phyloP scores from a whole-genome alignment of 768 basidiomycete species.

The Collybia sp. region DNA sequence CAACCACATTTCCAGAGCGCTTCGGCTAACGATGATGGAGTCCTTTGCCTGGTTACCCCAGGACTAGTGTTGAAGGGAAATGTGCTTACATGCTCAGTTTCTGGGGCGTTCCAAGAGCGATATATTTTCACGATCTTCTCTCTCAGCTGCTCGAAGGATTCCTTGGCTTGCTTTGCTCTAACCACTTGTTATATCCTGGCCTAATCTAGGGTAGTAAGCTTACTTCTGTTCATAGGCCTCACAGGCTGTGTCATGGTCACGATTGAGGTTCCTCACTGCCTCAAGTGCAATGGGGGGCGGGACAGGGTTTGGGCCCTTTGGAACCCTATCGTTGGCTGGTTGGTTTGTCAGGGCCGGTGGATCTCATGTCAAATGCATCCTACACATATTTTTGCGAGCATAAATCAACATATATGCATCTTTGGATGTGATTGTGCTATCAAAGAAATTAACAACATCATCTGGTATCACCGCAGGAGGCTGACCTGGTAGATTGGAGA shows the following conservation, averaged over 20 bases:
- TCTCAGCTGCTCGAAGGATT: constrained; percentile 45
- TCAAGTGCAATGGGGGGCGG: constrained; percentile 55
- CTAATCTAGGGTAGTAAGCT: constrained; percentile 9
- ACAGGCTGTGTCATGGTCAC: constrained; percentile 48
- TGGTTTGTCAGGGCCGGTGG: neutral
- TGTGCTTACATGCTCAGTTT: constrained; percentile 40
- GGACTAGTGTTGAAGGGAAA: neutral
- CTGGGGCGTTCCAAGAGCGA: constrained; percentile 51
- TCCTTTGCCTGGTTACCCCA: constrained; percentile 26
- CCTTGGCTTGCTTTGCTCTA: too few species aligned
- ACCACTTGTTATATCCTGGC: too few species aligned
- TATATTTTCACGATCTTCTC: constrained; percentile 57
- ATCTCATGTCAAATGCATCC: neutral
- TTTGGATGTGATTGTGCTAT: constrained; percentile 60
- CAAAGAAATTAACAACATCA: too few species aligned
- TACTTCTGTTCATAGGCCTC: constrained; percentile 43
- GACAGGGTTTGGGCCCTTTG: constrained; percentile 1
- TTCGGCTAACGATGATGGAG: constrained; percentile 53
- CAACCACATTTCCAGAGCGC: constrained; percentile 60
- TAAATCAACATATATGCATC: constrained; percentile 98
- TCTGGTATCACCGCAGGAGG: too few species aligned
- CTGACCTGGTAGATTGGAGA: too few species aligned
- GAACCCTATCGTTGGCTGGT: neutral
- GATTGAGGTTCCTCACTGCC: constrained; percentile 52
- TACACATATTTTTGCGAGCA: constrained; percentile 34